Evolutionary conservation across 1,284 basidiomycete genomes (phyloP).

Genomic region (Taiwanofungus camphoratus): DNA sequence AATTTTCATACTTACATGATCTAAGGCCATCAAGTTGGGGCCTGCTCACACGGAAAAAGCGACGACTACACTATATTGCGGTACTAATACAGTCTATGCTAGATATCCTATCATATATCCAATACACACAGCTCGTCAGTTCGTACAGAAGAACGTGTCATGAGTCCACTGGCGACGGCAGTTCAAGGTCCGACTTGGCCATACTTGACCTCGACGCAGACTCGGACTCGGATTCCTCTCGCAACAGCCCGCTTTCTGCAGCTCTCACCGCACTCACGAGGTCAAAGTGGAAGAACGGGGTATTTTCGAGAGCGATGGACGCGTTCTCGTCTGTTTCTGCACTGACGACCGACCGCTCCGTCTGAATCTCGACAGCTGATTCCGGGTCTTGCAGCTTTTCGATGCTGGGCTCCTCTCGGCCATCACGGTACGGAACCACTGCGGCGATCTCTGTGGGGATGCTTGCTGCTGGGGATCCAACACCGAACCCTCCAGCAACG

Average conservation of each 20-base stretch:
- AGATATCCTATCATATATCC: not conserved
- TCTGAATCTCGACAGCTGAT: conserved; percentile 8
- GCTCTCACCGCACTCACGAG: conserved; percentile 66
- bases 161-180: no score
- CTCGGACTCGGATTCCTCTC: conserved; percentile 1
- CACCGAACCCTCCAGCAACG: conserved; percentile 83
- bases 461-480: conserved; percentile 39
- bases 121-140: not conserved
- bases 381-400: conserved; percentile 22
- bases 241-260: conserved; percentile 42
- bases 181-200: conserved; percentile 6
- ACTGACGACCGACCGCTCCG: conserved; percentile 7
- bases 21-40: no score
- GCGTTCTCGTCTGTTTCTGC: conserved; percentile 23
- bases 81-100: no score
- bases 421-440: conserved; percentile 59
- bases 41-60: no score
- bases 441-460: conserved; percentile 64
- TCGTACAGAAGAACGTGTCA: no score
- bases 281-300: conserved; percentile 89
- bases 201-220: conserved; percentile 16
- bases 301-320: conserved; percentile 48
- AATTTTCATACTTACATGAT: no score
- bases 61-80: no score
- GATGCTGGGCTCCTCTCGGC: conserved; percentile 15